Evolutionary conservation across 768 basidiomycete genomes (phyloP).

Genomic region (Baorangia bicolor): DNA sequence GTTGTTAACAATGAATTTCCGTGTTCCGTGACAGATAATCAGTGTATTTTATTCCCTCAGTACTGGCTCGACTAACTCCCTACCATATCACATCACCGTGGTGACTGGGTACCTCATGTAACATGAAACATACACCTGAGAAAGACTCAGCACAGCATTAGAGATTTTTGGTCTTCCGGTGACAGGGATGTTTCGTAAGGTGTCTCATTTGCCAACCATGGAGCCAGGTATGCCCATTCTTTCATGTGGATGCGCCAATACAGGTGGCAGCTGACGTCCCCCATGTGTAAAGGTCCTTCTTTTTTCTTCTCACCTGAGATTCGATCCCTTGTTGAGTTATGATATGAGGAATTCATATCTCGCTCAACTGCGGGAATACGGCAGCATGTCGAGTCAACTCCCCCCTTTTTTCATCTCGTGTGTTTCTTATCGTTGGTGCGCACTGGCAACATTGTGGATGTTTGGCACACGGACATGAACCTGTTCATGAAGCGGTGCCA

Average conservation of each 20-base stretch:
- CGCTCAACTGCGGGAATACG: slow-evolving; percentile 3
- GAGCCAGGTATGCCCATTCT: background rate
- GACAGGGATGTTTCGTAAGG: slow-evolving; percentile 20
- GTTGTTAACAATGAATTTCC: too few species aligned
- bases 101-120: slow-evolving; percentile 2
- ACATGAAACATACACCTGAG: slow-evolving; percentile 8
- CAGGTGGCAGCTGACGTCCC: slow-evolving; percentile 10
- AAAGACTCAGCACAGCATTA: slow-evolving; percentile 24
- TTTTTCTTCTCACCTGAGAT: slow-evolving; percentile 12
- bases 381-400: slow-evolving; percentile 6
- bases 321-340: slow-evolving; percentile 5
- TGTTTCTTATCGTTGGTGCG: background rate
- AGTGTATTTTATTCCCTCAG: too few species aligned
- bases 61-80: background rate
- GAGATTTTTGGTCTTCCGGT: slow-evolving; percentile 20
- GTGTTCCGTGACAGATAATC: too few species aligned
- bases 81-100: background rate
- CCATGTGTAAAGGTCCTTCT: slow-evolving; percentile 3
- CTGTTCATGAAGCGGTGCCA: background rate
- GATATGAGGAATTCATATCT: slow-evolving; percentile 11
- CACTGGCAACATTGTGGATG: background rate
- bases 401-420: background rate
- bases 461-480: background rate
- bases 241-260: slow-evolving; percentile 6
- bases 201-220: background rate